A percentile compares a stretch with the other conserved stretches of the same genome.
Conservation (phyloP, 257 asterid genomes). For the Plectranthus barbatus region DNA sequence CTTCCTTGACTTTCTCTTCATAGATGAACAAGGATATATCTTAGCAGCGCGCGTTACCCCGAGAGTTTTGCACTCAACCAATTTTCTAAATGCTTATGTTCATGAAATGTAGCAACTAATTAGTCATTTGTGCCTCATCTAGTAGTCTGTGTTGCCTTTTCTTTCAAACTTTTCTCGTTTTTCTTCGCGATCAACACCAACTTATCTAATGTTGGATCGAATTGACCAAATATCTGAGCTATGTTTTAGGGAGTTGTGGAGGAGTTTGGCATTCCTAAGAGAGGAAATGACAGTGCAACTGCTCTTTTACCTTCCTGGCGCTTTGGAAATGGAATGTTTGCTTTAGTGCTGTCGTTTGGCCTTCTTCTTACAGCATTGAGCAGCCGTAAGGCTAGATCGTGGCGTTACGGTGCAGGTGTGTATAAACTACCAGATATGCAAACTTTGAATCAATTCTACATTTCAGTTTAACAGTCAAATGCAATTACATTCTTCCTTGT, state of each 20-base stretch:
- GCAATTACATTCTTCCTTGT: neutral
- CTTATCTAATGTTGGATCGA: neutral
- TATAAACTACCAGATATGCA: neutral
- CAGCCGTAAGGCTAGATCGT: conserved; percentile 89
- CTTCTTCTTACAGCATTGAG: conserved; percentile 77
- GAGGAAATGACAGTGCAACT: conserved; percentile 50
- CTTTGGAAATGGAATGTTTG: conserved; percentile 96
- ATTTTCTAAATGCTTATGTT: neutral
- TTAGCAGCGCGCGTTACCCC: too few species aligned
- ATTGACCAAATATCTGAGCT: neutral
- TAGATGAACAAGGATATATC: neutral
- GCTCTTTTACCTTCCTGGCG: conserved; percentile 78
- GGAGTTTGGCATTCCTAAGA: conserved; percentile 77
- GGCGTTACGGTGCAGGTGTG: conserved; percentile 95
- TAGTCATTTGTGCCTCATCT: neutral
- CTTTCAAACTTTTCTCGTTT: neutral
- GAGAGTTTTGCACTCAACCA: neutral
- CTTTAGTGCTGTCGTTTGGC: conserved; percentile 82
- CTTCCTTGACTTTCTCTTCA: neutral
- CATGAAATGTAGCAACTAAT: conserved; percentile 5
- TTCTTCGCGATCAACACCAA: neutral
- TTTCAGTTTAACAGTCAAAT: neutral
- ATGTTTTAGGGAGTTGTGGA: conserved; percentile 74
- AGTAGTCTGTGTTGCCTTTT: neutral
- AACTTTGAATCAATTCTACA: neutral